phyloP scores from a whole-genome alignment of 305 asterid genomes.

The Fraxinus greggii region DNA sequence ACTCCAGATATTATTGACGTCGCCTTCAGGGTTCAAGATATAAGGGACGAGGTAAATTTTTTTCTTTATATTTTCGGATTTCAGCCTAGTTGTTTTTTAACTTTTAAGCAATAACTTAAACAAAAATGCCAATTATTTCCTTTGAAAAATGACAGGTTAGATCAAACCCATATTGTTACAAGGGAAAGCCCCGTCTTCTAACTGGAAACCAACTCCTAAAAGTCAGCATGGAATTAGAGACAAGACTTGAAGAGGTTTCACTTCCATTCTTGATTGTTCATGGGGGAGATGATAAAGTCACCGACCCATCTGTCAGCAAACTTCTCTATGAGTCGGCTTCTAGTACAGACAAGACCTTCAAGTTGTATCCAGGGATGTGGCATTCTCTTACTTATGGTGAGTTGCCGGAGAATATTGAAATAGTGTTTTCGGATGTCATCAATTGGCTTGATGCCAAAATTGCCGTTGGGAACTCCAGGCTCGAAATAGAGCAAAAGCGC shows the following conservation, averaged over 20 bases:
- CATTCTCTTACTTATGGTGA: slow-evolving; percentile 54
- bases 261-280: slow-evolving; percentile 49
- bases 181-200: slow-evolving; percentile 47
- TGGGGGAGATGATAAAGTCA: slow-evolving; percentile 46
- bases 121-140: neutral
- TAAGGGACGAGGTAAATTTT: slow-evolving; percentile 39
- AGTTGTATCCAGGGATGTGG: slow-evolving; percentile 59
- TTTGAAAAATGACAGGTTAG: slow-evolving; percentile 33
- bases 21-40: slow-evolving; percentile 34
- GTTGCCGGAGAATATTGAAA: slow-evolving; percentile 42
- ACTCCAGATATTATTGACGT: slow-evolving; percentile 37
- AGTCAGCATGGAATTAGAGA: slow-evolving; percentile 45
- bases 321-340: slow-evolving; percentile 42
- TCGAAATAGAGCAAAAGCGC: slow-evolving; percentile 39
- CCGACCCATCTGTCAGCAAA: slow-evolving; percentile 43
- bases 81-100: too few relatives aligned
- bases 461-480: slow-evolving; percentile 31
- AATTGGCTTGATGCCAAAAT: slow-evolving; percentile 41
- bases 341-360: slow-evolving; percentile 49
- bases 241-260: slow-evolving; percentile 41
- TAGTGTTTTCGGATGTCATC: slow-evolving; percentile 37
- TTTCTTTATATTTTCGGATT: neutral
- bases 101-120: neutral
- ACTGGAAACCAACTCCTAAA: slow-evolving; percentile 31
- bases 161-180: slow-evolving; percentile 49